These are phyloP conservation scores for Xylariales sp. DNA, from an alignment of 2,329 filamentous ascomycete species.

Conservation along the genomic window DNA sequence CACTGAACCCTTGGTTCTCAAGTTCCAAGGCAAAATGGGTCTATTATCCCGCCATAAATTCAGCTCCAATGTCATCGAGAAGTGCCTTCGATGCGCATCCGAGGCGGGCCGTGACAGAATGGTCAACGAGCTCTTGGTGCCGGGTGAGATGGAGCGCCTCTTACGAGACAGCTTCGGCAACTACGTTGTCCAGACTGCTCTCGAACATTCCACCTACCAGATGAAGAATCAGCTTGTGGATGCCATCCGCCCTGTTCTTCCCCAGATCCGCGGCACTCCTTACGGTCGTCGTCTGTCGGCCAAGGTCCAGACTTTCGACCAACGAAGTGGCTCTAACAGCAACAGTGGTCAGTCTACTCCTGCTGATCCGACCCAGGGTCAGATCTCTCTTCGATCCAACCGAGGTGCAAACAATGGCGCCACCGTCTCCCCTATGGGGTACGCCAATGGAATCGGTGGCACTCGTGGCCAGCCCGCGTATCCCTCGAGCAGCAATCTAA, in stretches of 20 bases:
- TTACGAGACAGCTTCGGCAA: slow-evolving; percentile 93
- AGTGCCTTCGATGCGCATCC: slow-evolving; percentile 82
- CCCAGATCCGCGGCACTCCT: slow-evolving; percentile 81
- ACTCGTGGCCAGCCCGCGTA: slow-evolving; percentile 33
- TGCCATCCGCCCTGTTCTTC: slow-evolving; percentile 77
- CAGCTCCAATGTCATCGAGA: slow-evolving; percentile 98
- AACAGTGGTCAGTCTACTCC: slow-evolving; percentile 48
- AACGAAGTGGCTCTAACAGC: slow-evolving; percentile 31
- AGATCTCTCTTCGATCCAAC: slow-evolving; percentile 43
- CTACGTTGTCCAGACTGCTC: slow-evolving; percentile 95
- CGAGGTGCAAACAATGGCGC: slow-evolving; percentile 18
- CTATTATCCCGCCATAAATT: slow-evolving; percentile 91
- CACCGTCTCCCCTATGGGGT: slow-evolving; percentile 4
- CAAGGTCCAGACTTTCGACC: slow-evolving; percentile 68
- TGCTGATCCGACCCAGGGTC: slow-evolving; percentile 48
- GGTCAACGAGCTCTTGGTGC: slow-evolving; percentile 72
- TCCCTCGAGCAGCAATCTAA: slow-evolving; percentile 26
- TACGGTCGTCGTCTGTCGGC: slow-evolving; percentile 91
- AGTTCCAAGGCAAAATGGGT: slow-evolving; percentile 70
- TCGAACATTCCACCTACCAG: slow-evolving; percentile 74
- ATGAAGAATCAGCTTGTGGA: slow-evolving; percentile 76
- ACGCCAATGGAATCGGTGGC: slow-evolving; percentile 15
- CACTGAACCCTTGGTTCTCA: slow-evolving; percentile 80
- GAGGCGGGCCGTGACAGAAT: slow-evolving; percentile 71
- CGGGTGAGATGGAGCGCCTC: slow-evolving; percentile 78